Evolutionary conservation across 495 filamentous ascomycete genomes (phyloP), one percentile per base, ranked within the genome.

Genomic region (Pyronema omphalodes): DNA sequence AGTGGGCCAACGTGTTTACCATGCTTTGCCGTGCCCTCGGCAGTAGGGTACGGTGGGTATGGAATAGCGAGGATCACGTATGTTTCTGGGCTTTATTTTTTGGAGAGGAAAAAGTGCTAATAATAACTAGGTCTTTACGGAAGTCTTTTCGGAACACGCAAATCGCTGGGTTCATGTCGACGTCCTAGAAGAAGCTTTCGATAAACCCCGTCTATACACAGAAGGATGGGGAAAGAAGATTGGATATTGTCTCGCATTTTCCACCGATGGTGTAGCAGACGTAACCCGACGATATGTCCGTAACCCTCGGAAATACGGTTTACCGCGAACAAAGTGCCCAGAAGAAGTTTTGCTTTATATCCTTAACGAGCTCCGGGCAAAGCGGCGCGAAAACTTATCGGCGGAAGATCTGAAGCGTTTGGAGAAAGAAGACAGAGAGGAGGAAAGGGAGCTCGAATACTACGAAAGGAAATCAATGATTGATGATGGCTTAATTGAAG

Each of bases 1-100:
- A 99, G 71, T 99, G 93, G 88, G 88, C 84, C 51, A 95, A 95
- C 68, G 94, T 88, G 71, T 99, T 99, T 70, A 88, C 83, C 67
- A 99, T 99, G 91, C 75, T 99, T 17, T 96, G 91, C 69, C 78
- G 91, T 43, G 91, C 91, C 6, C 77, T 96, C 33, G 88, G 88
- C 35, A 82, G 80, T 37, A 77, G 93, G 44, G 91, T 95, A 14
- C 78, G 91, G 58, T 98, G 93, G 93, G 86, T 98, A 29, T 98
- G 93, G 93, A 95, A 95, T 58, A 80, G 82, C 34, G 91, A 99
- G 68, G 93, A 99, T 67, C 83, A 93, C 57, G 62, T 65, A 55
- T 48, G 62, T 60, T 43, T 19, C 41, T 3, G 11, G 15, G 37
- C 0, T 15, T 17, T 23, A n/a, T 18, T 45, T 37, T 12, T 9